Evolutionary conservation across 2,329 filamentous ascomycete species (phyloP).

Genomic region (Colletotrichum falcatum): DNA sequence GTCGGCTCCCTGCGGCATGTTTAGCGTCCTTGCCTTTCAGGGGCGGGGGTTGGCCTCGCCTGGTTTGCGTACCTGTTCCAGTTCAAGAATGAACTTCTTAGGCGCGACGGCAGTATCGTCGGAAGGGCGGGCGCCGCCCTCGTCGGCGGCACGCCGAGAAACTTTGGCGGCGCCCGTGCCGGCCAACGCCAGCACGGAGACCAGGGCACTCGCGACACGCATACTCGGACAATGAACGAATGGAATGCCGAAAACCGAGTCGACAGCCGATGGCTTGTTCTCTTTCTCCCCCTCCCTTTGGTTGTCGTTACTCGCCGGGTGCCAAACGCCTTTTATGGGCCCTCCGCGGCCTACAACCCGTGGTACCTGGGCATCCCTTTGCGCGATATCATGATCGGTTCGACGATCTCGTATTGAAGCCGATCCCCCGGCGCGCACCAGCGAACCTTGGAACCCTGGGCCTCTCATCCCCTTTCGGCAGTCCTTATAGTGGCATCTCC

Average conservation of each 20-base stretch:
- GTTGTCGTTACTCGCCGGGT: background rate
- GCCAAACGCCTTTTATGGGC: slow-evolving; percentile 9
- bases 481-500: slow-evolving; percentile 21
- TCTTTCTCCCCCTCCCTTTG: background rate
- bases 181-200: slow-evolving; percentile 36
- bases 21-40: background rate
- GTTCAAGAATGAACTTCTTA: slow-evolving; percentile 40
- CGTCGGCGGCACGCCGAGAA: slow-evolving; percentile 22
- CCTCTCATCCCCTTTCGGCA: slow-evolving; percentile 28
- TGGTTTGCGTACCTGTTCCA: slow-evolving; percentile 19
- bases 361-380: background rate
- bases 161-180: slow-evolving; percentile 25
- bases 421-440: background rate
- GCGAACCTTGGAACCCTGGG: slow-evolving; percentile 4
- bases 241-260: background rate
- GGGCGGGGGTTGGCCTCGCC: background rate
- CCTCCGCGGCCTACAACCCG: background rate
- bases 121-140: slow-evolving; percentile 18
- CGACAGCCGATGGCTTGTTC: background rate
- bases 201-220: slow-evolving; percentile 26
- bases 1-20: slow-evolving; percentile 15
- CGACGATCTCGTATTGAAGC: slow-evolving; percentile 34
- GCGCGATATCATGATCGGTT: slow-evolving; percentile 23
- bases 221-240: slow-evolving; percentile 20
- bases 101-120: slow-evolving; percentile 27